These are phyloP conservation scores for Mollisia scopiformis DNA, from an alignment of 2,329 filamentous ascomycete genomes.

Conservation along the genomic window DNA sequence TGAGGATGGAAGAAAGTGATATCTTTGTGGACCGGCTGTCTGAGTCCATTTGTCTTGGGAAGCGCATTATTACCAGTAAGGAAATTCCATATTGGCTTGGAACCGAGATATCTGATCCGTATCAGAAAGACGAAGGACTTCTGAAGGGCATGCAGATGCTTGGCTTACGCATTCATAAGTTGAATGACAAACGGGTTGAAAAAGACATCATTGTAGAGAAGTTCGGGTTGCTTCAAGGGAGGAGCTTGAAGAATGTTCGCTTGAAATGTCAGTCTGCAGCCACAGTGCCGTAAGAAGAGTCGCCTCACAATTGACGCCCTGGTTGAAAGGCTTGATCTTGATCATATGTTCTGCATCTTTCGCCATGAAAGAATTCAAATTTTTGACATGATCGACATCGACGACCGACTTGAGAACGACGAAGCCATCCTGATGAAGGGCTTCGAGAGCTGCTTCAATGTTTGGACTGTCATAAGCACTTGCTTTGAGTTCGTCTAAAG, in stretches of 20 bases:
- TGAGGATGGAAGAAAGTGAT: constrained; percentile 40
- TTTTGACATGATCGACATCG: constrained; percentile 38
- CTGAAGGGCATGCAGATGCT: neutral
- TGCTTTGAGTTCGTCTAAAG: constrained; percentile 29
- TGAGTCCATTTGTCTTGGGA: constrained; percentile 39
- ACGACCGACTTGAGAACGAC: constrained; percentile 42
- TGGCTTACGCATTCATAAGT: constrained; percentile 41
- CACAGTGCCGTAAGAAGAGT: neutral
- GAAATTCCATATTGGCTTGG: constrained; percentile 44
- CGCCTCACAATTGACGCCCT: constrained; percentile 38
- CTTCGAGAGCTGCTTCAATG: constrained; percentile 39
- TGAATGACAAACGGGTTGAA: constrained; percentile 46
- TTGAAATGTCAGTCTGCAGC: constrained; percentile 21
- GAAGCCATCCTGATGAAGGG: constrained; percentile 41
- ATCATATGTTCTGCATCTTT: constrained; percentile 39
- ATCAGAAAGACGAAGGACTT: neutral
- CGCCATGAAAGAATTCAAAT: constrained; percentile 39
- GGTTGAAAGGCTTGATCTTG: constrained; percentile 38
- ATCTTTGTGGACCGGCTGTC: constrained; percentile 45
- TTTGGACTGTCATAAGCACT: constrained; percentile 33
- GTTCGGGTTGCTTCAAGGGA: constrained; percentile 37
- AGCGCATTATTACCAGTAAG: constrained; percentile 45
- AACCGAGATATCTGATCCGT: constrained; percentile 43
- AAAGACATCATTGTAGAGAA: constrained; percentile 43
- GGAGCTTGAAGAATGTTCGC: constrained; percentile 45